Percentiles rank a stretch among this genome's conserved stretches.
These are phyloP conservation scores for Lagenaria siceraria DNA, from an alignment of 306 rosid species.

Conservation along the genomic window DNA sequence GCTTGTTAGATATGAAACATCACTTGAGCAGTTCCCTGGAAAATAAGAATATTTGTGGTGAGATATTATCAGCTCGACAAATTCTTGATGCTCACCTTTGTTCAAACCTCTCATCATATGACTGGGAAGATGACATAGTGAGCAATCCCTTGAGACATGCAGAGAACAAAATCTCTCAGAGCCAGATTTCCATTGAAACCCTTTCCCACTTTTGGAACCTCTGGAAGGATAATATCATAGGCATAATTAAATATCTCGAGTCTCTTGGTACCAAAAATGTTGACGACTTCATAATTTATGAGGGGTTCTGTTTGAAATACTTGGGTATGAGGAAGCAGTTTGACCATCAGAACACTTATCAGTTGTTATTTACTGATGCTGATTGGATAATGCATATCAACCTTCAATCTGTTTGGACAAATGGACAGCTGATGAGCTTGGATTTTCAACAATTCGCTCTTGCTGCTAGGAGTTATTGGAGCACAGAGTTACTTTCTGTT, in stretches of 20 bases:
- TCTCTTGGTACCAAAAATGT: constrained; percentile 15
- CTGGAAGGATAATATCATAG: constrained; percentile 36
- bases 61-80: constrained; percentile 29
- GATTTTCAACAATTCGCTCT: constrained; percentile 14
- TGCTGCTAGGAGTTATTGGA: constrained; percentile 19
- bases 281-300: constrained; percentile 12
- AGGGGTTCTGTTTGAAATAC: constrained; percentile 32
- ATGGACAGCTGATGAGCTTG: constrained; percentile 19
- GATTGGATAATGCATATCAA: constrained; percentile 29
- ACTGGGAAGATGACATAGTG: constrained; percentile 19
- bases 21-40: constrained; percentile 21
- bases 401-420: constrained; percentile 5
- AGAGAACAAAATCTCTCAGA: constrained; percentile 13
- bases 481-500: constrained; percentile 6
- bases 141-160: constrained; percentile 4
- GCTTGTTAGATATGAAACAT: constrained; percentile 9
- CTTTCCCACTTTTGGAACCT: constrained; percentile 45
- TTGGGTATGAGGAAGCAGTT: constrained; percentile 30
- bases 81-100: constrained; percentile 38
- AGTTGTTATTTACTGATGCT: constrained; percentile 31
- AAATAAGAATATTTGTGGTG: constrained; percentile 14
- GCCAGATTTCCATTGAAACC: constrained; percentile 38
- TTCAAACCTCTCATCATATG: constrained; percentile 11
- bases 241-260: constrained; percentile 23
- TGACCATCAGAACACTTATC: constrained; percentile 7